Conservation (phyloP, 139 green algal species). For the Chlamydomonas eustigma region DNA sequence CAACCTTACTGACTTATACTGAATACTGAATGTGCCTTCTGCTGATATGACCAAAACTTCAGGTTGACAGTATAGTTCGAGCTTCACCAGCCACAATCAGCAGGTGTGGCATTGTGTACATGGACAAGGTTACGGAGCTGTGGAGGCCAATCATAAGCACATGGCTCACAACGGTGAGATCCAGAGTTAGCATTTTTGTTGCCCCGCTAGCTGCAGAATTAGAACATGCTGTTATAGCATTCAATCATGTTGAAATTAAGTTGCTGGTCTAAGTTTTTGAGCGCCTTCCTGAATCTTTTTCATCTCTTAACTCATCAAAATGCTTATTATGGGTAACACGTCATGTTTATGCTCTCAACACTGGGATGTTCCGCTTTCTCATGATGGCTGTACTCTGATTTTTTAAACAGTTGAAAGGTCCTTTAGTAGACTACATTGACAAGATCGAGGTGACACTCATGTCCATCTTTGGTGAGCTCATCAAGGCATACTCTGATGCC, state of each 20-base stretch:
- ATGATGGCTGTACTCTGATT: too few relatives aligned
- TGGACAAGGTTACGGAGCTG: conserved; percentile 20
- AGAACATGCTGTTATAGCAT: too few relatives aligned
- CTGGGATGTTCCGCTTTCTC: too few relatives aligned
- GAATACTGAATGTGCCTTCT: conserved; percentile 36
- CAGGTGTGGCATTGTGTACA: conserved; percentile 58
- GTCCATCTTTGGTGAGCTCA: conserved; percentile 30
- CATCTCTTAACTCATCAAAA: too few relatives aligned
- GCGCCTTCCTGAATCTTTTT: too few relatives aligned
- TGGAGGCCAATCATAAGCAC: conserved; percentile 27
- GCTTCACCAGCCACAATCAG: conserved; percentile 57
- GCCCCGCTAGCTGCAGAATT: too few relatives aligned
- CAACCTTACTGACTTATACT: conserved; percentile 48
- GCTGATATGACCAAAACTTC: conserved; percentile 14
- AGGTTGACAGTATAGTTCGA: conserved; percentile 51
- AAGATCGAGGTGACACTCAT: conserved; percentile 23
- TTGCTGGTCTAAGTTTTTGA: too few relatives aligned
- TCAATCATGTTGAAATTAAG: too few relatives aligned
- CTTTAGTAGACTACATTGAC: conserved; percentile 5
- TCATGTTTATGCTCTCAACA: too few relatives aligned
- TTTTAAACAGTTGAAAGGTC: not conserved
- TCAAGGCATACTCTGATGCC: conserved; percentile 22
- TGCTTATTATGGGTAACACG: too few relatives aligned
- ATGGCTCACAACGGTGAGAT: conserved; percentile 25
- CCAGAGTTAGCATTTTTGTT: not conserved